Evolutionary conservation across 345 rosid species (phyloP).

Genomic region (Citropsis articulata): DNA sequence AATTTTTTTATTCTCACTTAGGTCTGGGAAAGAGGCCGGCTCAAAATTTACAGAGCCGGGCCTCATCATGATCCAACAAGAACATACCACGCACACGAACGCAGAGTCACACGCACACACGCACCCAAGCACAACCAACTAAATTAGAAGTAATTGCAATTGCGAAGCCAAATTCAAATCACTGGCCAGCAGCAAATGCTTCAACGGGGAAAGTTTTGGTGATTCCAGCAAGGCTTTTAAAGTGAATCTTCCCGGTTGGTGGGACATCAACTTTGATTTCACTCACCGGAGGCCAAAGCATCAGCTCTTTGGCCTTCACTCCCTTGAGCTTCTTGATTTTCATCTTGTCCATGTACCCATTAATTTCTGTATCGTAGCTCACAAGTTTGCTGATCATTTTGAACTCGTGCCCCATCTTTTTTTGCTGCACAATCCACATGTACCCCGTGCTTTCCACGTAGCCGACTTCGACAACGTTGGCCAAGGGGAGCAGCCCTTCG

Average conservation of each 20-base stretch:
- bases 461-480: conserved; percentile 40
- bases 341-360: conserved; percentile 29
- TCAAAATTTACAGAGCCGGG: too few species aligned
- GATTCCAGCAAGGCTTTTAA: conserved; percentile 58
- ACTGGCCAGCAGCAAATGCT: conserved; percentile 35
- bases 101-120: too few species aligned
- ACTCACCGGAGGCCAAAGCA: conserved; percentile 48
- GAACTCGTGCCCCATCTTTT: conserved; percentile 44
- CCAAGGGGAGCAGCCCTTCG: conserved; percentile 42
- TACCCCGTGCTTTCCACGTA: conserved; percentile 39
- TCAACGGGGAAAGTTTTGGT: conserved; percentile 52
- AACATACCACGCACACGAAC: too few species aligned
- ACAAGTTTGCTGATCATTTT: conserved; percentile 45
- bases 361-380: conserved; percentile 35
- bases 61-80: too few species aligned
- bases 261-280: conserved; percentile 46
- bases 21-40: too few species aligned
- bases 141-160: neutral
- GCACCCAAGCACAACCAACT: too few species aligned
- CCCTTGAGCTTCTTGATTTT: conserved; percentile 55
- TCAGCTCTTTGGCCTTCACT: conserved; percentile 64
- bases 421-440: conserved; percentile 52
- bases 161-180: neutral
- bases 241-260: conserved; percentile 38
- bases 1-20: too few species aligned